These are phyloP conservation scores for Danielozyma ontarioensis DNA, from an alignment of 805 yeast species.

Conservation along the genomic window DNA sequence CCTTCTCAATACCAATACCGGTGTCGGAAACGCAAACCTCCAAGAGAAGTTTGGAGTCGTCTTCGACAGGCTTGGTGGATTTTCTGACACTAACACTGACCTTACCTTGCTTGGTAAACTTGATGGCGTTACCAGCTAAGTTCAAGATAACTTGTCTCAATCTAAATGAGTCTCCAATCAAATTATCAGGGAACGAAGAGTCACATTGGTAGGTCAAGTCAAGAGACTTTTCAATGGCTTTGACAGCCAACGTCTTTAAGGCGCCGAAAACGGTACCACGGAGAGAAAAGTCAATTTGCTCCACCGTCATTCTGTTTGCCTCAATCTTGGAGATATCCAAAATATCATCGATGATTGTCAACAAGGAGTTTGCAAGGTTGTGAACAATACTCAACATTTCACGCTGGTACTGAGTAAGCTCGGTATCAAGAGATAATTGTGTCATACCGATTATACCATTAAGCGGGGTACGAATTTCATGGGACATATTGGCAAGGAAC, in stretches of 20 bases:
- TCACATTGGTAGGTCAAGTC: conserved; percentile 79
- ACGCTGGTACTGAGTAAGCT: conserved; percentile 83
- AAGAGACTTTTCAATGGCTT: conserved; percentile 80
- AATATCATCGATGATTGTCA: conserved; percentile 86
- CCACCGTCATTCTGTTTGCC: conserved; percentile 90
- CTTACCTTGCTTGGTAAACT: conserved; percentile 78
- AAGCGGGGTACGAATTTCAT: conserved; percentile 85
- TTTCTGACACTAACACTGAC: conserved; percentile 72
- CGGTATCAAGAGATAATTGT: conserved; percentile 82
- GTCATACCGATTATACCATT: conserved; percentile 94
- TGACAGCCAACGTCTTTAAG: conserved; percentile 80
- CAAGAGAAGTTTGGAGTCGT: conserved; percentile 45
- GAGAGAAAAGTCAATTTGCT: conserved; percentile 78
- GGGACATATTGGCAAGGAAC: conserved; percentile 81
- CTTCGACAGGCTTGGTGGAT: conserved; percentile 28
- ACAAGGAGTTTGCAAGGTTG: conserved; percentile 76
- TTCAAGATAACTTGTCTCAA: conserved; percentile 82
- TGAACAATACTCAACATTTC: conserved; percentile 89
- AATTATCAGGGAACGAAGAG: conserved; percentile 79
- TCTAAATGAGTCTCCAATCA: conserved; percentile 86
- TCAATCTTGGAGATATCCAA: conserved; percentile 90
- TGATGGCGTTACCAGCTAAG: conserved; percentile 85
- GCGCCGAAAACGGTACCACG: conserved; percentile 90
- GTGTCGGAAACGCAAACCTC: conserved; percentile 89
- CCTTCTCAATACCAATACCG: conserved; percentile 85